Evolutionary conservation across 2,329 filamentous ascomycete genomes (phyloP), one percentile per base, ranked within the genome.

Genomic region (Ophiostoma perfectum): DNA sequence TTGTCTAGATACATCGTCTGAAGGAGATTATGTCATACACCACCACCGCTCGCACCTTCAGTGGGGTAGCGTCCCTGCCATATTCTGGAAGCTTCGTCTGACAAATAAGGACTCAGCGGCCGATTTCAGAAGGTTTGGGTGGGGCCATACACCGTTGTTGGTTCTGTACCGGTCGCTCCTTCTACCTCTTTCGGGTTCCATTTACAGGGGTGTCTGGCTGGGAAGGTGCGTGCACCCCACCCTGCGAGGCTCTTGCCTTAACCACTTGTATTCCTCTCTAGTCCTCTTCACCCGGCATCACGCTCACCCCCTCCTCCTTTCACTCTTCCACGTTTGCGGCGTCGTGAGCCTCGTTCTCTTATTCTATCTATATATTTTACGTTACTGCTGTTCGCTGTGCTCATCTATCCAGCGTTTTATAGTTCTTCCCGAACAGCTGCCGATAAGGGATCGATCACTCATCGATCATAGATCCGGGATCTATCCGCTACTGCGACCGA

Each of bases 71-170:
- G 16, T 39, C 14, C 55, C 27, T 39, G 8, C 27, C 55, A 62
- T 38, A 5, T 69, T 69, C 68, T 69, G 60, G 68, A 69, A 69
- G 68, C 38, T 67, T 67, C 65, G 9, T 38, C 16, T 67, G 47
- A 67, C 49, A 60, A 55, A 67, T 52, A 38, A 27, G 44, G 5
- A 39, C 18, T 62, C 60, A 18, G 60, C 14, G 42, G 38, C 39
- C 6, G 38, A n/a, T 27, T 55, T 55, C 7, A 27, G 49, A 27
- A 11, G 49, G 49, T 9, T 55, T 18, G 27, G 18, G 49, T 55
- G 49, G 49, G 49, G 9, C 49, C 18, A n/a, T 27, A 3, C 11
- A 4, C 7, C 14, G 44, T 14, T 42, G 65, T 58, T 58, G 65
- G 14, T 27, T 27, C n/a, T 55, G 18, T 8, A 9, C 49, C 49